Percentiles rank a stretch among this genome's conserved stretches.
Conservation (phyloP, 805 yeast genomes). For the Blastobotrys muscicola region DNA sequence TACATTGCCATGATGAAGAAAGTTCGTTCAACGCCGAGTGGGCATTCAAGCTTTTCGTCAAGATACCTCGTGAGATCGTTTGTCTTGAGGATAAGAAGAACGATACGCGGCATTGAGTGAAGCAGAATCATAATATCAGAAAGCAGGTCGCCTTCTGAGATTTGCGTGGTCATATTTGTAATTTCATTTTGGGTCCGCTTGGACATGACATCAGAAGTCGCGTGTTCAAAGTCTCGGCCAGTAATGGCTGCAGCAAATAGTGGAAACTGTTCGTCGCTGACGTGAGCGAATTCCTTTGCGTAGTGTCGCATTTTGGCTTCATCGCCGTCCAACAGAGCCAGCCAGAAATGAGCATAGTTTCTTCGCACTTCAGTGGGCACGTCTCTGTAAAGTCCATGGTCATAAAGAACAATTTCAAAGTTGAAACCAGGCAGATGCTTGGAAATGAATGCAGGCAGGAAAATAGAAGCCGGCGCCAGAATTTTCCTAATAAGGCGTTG, state of each 20-base stretch:
- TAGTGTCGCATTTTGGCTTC: constrained; percentile 56
- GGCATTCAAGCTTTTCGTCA: constrained; percentile 74
- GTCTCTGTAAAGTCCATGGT: constrained; percentile 87
- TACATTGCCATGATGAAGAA: constrained; percentile 83
- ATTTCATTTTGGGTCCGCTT: constrained; percentile 55
- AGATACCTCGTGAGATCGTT: constrained; percentile 85
- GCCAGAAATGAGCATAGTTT: constrained; percentile 87
- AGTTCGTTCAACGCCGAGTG: constrained; percentile 80
- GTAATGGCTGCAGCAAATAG: constrained; percentile 90
- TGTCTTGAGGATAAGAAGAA: constrained; percentile 79
- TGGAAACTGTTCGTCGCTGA: constrained; percentile 67
- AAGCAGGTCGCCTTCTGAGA: constrained; percentile 50
- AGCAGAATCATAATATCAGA: constrained; percentile 71
- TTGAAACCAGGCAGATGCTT: constrained; percentile 36
- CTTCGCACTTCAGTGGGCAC: constrained; percentile 70
- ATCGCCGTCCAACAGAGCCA: constrained; percentile 70
- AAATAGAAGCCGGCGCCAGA: no score
- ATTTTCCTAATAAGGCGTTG: constrained; percentile 5
- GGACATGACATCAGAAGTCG: constrained; percentile 43
- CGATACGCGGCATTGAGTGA: constrained; percentile 74
- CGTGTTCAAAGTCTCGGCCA: constrained; percentile 79
- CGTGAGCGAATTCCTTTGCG: constrained; percentile 71
- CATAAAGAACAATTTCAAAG: constrained; percentile 86
- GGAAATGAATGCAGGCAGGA: no score
- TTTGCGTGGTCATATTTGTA: constrained; percentile 50